Evolutionary conservation across 306 rosid species (phyloP).

Genomic region (Medicago arabica): DNA sequence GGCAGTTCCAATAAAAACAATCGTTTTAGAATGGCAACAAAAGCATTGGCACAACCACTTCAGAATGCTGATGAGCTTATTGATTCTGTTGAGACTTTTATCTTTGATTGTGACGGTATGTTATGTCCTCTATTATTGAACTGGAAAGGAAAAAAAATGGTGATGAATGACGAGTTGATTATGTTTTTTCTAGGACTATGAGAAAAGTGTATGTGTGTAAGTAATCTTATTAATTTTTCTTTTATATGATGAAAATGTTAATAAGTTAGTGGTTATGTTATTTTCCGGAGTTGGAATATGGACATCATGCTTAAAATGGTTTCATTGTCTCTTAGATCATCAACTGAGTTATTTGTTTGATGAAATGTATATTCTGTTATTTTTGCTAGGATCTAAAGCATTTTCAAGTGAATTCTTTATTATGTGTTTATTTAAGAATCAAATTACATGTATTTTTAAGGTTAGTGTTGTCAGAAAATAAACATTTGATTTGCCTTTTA

Average conservation of each 20-base stretch:
- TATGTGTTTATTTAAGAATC: neutral
- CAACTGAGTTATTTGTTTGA: neutral
- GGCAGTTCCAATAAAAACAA: slow-evolving; percentile 27
- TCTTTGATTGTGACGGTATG: slow-evolving; percentile 94
- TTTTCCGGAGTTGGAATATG: neutral
- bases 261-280: neutral
- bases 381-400: neutral
- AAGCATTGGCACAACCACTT: slow-evolving; percentile 81
- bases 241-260: neutral
- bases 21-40: slow-evolving; percentile 56
- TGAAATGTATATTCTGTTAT: neutral
- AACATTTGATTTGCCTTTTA: neutral
- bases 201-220: neutral
- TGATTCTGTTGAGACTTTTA: slow-evolving; percentile 90
- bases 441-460: neutral
- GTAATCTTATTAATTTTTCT: neutral
- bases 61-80: slow-evolving; percentile 80
- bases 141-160: too few relatives aligned
- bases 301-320: neutral
- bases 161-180: neutral
- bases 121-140: neutral
- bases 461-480: neutral
- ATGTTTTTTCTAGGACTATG: neutral
- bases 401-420: neutral
- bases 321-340: neutral